phyloP scores from a whole-genome alignment of 1,139 yeast genomes.

The Kodamaea plutei region DNA sequence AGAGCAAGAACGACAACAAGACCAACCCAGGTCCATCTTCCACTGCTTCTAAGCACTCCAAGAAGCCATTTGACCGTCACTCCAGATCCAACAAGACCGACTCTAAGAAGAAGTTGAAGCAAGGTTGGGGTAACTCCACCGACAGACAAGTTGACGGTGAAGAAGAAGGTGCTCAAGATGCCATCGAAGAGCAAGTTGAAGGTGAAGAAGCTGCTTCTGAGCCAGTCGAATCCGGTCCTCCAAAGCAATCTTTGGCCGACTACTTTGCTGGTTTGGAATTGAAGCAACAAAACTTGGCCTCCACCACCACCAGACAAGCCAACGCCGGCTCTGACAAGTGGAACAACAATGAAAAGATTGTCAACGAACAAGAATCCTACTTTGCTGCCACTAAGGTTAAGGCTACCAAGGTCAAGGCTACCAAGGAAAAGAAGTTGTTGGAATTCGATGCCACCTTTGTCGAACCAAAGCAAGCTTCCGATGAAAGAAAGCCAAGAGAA shows the following conservation, averaged over 20 bases:
- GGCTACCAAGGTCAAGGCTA: conserved; percentile 57
- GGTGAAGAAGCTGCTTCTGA: conserved; percentile 34
- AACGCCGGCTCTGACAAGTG: conserved; percentile 61
- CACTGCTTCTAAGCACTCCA: conserved; percentile 53
- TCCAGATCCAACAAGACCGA: conserved; percentile 81
- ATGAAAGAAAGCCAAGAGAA: conserved; percentile 22
- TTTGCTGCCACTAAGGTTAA: conserved; percentile 55
- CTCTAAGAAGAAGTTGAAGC: conserved; percentile 76
- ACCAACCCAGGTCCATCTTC: conserved; percentile 56
- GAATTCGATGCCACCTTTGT: conserved; percentile 64
- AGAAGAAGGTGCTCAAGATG: conserved; percentile 60
- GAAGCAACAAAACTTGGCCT: conserved; percentile 41
- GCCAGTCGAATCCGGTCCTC: conserved; percentile 38
- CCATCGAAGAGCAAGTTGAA: conserved; percentile 42
- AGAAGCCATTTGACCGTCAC: conserved; percentile 75
- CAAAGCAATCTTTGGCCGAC: conserved; percentile 64
- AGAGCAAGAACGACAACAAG: conserved; percentile 73
- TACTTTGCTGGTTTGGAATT: conserved; percentile 62
- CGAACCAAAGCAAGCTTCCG: conserved; percentile 28
- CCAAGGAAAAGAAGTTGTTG: conserved; percentile 66
- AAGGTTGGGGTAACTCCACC: conserved; percentile 81
- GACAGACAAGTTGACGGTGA: conserved; percentile 58
- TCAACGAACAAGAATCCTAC: conserved; percentile 54
- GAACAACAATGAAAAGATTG: conserved; percentile 58
- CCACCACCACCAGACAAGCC: conserved; percentile 47